Evolutionary conservation across 129 eudicot species (phyloP), one percentile per base, ranked within the genome.

Genomic region (Flaveria bidentis): DNA sequence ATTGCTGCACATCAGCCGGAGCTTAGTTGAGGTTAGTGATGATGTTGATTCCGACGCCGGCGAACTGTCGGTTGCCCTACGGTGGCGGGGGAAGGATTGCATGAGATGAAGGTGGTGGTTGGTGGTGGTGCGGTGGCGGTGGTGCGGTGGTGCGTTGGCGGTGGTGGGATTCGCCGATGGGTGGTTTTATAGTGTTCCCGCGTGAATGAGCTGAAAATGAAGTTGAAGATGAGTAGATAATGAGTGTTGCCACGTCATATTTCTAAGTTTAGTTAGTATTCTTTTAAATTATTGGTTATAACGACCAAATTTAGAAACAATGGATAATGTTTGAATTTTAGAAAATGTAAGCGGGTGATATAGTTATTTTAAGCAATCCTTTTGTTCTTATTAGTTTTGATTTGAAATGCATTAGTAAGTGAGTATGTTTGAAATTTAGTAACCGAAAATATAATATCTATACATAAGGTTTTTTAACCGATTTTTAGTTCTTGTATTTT

Each of bases 1-100:
- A 56, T 75, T 82, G 82, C 86, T 82, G 72, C 89, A 85, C 86
- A 85, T 85, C 18, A 85, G 79, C 11, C 86, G 76, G 67, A 85
- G 76, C 61, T 85, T 85, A 1, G 72, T 52, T 17, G 46, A 76
- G 41, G 42, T 47, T 9, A 36, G 7, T 0, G 41, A 36, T 36
- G 41, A 36, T 36, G 41, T 1, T 1, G 41, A 5, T 36, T 36
- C 41, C 7, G 41, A 5, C 7, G 41, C 41, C 41, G 41, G 41
- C 41, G 41, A 36, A 36, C 41, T 7, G 41, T 36, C 41, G 41
- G 41, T 36, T 36, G 41, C 5, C 41, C 41, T 7, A 0, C 41
- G 41, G 41, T 36, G 41, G 41, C 7, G 41, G 41, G 5, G 41
- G 41, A 1, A 36, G 41, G 41, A 36, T 36, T 36, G 41, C 41